phyloP scores from a whole-genome alignment of 2,329 filamentous ascomycete genomes.

The Pestalotiopsis sp. region DNA sequence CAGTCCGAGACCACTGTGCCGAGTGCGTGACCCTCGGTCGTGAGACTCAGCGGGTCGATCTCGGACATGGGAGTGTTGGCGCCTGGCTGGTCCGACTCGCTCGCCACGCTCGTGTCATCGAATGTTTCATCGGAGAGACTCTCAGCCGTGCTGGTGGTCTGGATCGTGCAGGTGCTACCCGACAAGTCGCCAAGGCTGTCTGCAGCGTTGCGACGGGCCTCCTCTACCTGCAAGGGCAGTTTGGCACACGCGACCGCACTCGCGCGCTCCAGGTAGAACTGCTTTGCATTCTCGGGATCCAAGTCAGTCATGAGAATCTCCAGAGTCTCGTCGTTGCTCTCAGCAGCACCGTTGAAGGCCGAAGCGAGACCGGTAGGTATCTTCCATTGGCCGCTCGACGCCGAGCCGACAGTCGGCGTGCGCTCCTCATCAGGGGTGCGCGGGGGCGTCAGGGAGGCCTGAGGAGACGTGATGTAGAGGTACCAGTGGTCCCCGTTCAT shows the following conservation, averaged over 20 bases:
- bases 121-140: conserved; percentile 59
- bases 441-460: conserved; percentile 78
- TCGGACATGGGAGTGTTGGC: conserved; percentile 60
- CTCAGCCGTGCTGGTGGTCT: conserved; percentile 41
- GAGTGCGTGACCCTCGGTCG: conserved; percentile 90
- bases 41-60: conserved; percentile 71
- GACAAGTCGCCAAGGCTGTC: conserved; percentile 62
- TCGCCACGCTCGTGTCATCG: conserved; percentile 80
- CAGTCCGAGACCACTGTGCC: conserved; percentile 89
- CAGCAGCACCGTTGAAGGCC: conserved; percentile 39
- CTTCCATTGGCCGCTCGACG: conserved; percentile 52
- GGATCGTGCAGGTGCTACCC: conserved; percentile 42
- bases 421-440: conserved; percentile 68
- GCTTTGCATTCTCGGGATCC: conserved; percentile 68
- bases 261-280: conserved; percentile 73
- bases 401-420: conserved; percentile 20
- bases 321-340: conserved; percentile 72
- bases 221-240: conserved; percentile 68
- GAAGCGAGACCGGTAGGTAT: conserved; percentile 52
- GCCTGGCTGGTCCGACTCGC: conserved; percentile 53
- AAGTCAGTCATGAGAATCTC: conserved; percentile 76
- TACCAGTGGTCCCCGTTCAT: conserved; percentile 99
- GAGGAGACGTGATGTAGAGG: conserved; percentile 90
- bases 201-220: conserved; percentile 62
- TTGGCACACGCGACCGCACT: conserved; percentile 86